A percentile compares a stretch with the other conserved stretches of the same genome.
phyloP scores from a whole-genome alignment of 257 asterid species.

The Solanum habrochaites region DNA sequence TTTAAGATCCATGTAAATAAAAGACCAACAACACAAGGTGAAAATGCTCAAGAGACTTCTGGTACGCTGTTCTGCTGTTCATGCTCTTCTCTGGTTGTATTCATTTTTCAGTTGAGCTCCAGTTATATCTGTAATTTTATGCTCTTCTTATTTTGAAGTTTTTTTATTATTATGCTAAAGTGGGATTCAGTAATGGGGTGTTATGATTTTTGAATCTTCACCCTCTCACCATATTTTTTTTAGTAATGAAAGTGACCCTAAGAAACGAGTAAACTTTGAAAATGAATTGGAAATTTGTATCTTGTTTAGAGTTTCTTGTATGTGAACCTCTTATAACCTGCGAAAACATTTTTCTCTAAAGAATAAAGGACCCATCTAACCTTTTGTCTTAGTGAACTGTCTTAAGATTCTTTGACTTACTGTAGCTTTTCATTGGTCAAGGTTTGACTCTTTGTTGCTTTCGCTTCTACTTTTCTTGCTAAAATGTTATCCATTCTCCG shows the following conservation, averaged over 20 bases:
- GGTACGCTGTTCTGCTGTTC: constrained; percentile 26
- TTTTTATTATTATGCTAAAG: neutral
- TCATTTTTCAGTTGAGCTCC: neutral
- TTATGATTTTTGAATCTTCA: neutral
- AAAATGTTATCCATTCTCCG: neutral
- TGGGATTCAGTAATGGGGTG: neutral
- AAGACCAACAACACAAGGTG: constrained; percentile 18
- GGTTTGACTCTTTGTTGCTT: neutral
- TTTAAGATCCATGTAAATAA: constrained; percentile 30
- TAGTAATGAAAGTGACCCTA: neutral
- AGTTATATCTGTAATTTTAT: constrained; percentile 2
- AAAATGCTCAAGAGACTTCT: constrained; percentile 15
- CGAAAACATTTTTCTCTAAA: neutral
- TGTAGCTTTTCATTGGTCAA: neutral
- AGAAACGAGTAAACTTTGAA: neutral
- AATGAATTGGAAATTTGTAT: neutral
- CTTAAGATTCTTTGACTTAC: neutral
- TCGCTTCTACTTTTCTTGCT: neutral
- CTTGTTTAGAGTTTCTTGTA: neutral
- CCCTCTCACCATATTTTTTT: neutral
- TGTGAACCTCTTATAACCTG: neutral
- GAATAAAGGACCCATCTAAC: neutral
- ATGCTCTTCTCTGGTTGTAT: neutral
- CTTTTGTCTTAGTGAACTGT: neutral
- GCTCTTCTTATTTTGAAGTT: neutral